These are phyloP conservation scores for Sambucus nigra DNA, from an alignment of 129 eudicot genomes.

Conservation along the genomic window DNA sequence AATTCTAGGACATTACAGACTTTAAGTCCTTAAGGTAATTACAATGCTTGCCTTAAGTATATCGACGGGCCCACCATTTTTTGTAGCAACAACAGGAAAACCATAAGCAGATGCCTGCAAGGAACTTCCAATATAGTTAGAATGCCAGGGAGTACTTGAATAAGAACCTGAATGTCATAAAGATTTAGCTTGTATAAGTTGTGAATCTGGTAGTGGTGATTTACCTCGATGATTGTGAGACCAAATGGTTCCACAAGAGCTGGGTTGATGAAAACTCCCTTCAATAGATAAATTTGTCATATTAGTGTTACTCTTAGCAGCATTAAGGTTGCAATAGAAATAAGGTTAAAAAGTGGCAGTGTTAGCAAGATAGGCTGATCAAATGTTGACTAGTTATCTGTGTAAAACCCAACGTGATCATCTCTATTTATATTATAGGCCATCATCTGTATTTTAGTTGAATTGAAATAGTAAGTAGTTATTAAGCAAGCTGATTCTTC, in stretches of 20 bases:
- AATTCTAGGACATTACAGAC: background rate
- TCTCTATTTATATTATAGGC: background rate
- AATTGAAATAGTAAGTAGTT: no score
- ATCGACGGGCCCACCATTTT: constrained; percentile 81
- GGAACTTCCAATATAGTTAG: background rate
- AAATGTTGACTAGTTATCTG: background rate
- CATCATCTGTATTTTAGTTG: constrained; percentile 2
- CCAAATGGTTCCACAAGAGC: constrained; percentile 86
- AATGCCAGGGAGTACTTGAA: background rate
- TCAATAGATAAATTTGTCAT: constrained; percentile 26
- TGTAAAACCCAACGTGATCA: background rate
- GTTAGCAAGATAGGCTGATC: constrained; percentile 2
- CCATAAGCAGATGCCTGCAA: constrained; percentile 86
- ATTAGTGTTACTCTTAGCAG: constrained; percentile 15
- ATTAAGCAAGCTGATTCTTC: no score
- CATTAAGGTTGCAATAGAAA: background rate
- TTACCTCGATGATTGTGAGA: constrained; percentile 68
- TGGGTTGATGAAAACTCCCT: constrained; percentile 89
- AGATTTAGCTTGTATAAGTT: background rate
- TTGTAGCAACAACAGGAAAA: constrained; percentile 72
- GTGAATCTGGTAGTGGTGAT: background rate
- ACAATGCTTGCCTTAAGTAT: constrained; percentile 47
- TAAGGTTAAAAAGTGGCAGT: constrained; percentile 1
- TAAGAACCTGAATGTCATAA: background rate
- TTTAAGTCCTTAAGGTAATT: no score